Conservation (phyloP, 179 eudicot genomes). For the Silene noctiflora region DNA sequence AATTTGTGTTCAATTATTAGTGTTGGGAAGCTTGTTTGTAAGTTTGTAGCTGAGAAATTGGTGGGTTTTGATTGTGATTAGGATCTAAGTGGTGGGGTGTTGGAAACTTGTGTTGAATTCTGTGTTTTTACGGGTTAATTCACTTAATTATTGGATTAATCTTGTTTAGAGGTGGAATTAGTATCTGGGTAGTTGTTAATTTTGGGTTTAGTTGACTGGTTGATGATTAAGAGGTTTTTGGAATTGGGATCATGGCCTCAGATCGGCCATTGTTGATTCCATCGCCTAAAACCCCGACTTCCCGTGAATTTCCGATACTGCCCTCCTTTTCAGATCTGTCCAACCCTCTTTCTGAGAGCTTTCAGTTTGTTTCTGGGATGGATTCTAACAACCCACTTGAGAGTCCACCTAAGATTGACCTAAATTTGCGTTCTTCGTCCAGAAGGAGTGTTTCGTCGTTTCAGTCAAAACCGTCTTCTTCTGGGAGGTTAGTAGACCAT, state of each 20-base stretch:
- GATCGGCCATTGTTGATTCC: conserved; percentile 45
- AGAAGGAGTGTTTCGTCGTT: conserved; percentile 20
- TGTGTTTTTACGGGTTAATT: neutral
- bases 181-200: conserved; percentile 28
- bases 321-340: conserved; percentile 36
- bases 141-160: conserved; percentile 22
- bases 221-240: conserved; percentile 34
- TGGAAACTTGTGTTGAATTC: conserved; percentile 9
- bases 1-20: neutral
- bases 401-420: conserved; percentile 28
- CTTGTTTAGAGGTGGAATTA: conserved; percentile 23
- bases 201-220: conserved; percentile 25
- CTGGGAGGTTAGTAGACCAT: conserved; percentile 4
- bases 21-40: neutral
- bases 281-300: conserved; percentile 39
- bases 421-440: conserved; percentile 24
- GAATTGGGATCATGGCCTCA: conserved; percentile 52
- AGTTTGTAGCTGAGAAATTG: neutral
- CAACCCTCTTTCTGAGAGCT: conserved; percentile 24
- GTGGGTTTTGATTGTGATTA: conserved; percentile 9
- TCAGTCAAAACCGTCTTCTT: conserved; percentile 9
- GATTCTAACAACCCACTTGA: conserved; percentile 28
- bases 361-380: conserved; percentile 42
- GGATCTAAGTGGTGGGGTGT: neutral
- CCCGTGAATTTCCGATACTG: conserved; percentile 31